Conservation (phyloP, 2,329 filamentous ascomycete genomes). For the Tolypocladium nubicola region DNA sequence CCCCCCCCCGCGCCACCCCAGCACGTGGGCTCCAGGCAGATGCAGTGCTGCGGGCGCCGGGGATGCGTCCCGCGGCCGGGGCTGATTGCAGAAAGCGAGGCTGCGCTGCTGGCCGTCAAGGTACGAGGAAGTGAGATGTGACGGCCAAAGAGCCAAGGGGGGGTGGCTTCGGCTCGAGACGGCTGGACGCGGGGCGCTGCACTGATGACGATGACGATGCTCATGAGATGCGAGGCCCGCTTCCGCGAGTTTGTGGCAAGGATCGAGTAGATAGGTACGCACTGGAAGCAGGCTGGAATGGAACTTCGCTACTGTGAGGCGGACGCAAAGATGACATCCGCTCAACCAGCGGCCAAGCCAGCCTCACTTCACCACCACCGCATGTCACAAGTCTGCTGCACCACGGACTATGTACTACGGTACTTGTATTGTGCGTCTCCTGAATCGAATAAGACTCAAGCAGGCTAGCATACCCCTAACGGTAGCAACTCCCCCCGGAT, state of each 20-base stretch:
- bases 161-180: slow-evolving; percentile 11
- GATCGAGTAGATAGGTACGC: not conserved
- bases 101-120: not conserved
- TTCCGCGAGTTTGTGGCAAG: not conserved
- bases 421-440: not conserved
- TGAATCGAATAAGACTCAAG: not conserved
- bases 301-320: not conserved
- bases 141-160: slow-evolving; percentile 1
- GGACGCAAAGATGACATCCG: not conserved
- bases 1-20: not conserved
- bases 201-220: not conserved
- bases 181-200: slow-evolving; percentile 10
- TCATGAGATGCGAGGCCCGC: too few species aligned
- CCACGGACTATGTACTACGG: not conserved
- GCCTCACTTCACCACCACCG: not conserved
- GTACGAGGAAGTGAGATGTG: not conserved
- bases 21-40: not conserved
- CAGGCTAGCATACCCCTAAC: not conserved
- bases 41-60: not conserved
- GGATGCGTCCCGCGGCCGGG: not conserved
- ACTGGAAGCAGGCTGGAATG: not conserved
- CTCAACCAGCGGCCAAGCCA: not conserved
- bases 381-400: not conserved
- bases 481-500: not conserved
- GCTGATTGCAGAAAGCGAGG: not conserved